Evolutionary conservation across 2,329 filamentous ascomycete species (phyloP), one percentile per base, ranked within the genome.

Genomic region (Xylariaceae sp.): DNA sequence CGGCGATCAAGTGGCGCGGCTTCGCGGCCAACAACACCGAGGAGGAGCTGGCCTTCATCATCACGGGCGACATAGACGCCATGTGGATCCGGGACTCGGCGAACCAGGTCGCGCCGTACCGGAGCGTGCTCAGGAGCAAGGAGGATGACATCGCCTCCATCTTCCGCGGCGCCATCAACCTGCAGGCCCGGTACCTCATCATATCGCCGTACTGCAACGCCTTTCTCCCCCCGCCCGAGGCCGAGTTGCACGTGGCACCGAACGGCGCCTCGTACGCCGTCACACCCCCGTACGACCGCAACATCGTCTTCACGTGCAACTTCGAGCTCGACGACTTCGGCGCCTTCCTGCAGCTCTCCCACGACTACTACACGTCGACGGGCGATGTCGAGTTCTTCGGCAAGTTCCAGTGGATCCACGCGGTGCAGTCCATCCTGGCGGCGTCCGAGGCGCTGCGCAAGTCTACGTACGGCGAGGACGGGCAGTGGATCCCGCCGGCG

Each of bases 271-370:
- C 74, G 2, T 81, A 83, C 59, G 46, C 67, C 63, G 57, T 61
- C 65, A 75, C 39, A 72, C 83, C 84, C 2, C 65, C 70, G 0
- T 87, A 88, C 50, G 80, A 87, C 52, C 71, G 73, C 1, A 69
- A 70, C 2, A 71, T 81, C 26, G 88, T 94, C 0, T 96, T 92
- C 57, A 90, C 96, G 62, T 96, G 90, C 74, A 96, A 96, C 63
- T 96, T 92, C 62, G 90, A 96, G 65, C 78, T 96, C 31, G 89
- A 96, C 66, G 90, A 85, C 9, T 73, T 96, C 1, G 88, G 89
- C 1, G 81, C 88, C 19, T 96, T 96, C 61, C 71, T 97, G 6
- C 78, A 86, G 29, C 71, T 97, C 4, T 81, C 79, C 1, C 85
- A 86, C 47, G 78, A 92, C 55, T 96, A 94, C 67, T 77, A 85